Percentiles rank a stretch among this genome's conserved stretches.
These are phyloP conservation scores for Elsinoe australis DNA, from an alignment of 2,329 filamentous ascomycete genomes.

Conservation along the genomic window DNA sequence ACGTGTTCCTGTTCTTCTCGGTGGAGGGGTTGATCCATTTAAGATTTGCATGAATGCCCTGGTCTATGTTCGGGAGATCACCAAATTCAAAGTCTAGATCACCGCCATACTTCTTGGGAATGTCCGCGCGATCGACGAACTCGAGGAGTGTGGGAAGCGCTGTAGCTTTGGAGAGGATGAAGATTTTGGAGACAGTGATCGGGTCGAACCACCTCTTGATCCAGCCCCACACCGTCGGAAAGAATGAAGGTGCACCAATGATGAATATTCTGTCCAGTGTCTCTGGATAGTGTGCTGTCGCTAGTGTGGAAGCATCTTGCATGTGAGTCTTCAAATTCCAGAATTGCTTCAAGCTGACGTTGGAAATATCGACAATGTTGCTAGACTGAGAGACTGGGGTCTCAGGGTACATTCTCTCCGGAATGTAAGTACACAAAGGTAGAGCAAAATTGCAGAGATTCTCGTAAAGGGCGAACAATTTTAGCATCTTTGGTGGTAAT, in stretches of 20 bases:
- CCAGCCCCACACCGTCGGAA: constrained; percentile 90
- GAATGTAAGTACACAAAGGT: constrained; percentile 71
- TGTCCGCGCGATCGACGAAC: constrained; percentile 75
- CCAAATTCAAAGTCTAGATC: constrained; percentile 77
- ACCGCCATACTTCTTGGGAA: constrained; percentile 85
- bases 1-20: constrained; percentile 30
- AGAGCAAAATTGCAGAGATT: constrained; percentile 81
- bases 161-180: constrained; percentile 69
- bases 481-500: constrained; percentile 66
- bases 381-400: constrained; percentile 89
- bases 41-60: constrained; percentile 35
- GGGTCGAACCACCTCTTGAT: constrained; percentile 89
- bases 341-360: constrained; percentile 84
- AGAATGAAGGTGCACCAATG: constrained; percentile 83
- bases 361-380: constrained; percentile 89
- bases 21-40: constrained; percentile 33
- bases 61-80: constrained; percentile 64
- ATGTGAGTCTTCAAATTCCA: constrained; percentile 93
- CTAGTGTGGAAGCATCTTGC: constrained; percentile 81
- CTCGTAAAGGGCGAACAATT: constrained; percentile 88
- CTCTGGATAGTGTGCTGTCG: constrained; percentile 91
- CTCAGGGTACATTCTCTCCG: constrained; percentile 60
- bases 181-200: constrained; percentile 91
- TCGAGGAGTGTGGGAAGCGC: constrained; percentile 67
- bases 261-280: constrained; percentile 82